Base-by-base conservation (phyloP, 2,329 filamentous ascomycete species). In the Verticillium longisporum region DNA sequence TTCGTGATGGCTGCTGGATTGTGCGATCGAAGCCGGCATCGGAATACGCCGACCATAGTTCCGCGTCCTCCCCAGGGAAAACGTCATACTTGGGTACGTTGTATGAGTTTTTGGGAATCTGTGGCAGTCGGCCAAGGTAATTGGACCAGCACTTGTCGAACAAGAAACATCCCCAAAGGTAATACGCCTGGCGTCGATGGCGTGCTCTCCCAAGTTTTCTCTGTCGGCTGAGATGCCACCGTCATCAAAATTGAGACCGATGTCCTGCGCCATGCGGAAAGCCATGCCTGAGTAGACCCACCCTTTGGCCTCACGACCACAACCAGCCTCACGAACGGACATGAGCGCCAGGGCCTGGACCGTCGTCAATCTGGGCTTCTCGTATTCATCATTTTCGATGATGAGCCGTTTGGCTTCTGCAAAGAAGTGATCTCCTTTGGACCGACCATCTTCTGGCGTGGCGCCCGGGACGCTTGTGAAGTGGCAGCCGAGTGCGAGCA, bases 71-170 rank as follows among this genome's bases (percentile, higher is more conserved):
- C 58, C 87, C 83, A 0, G 92, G 92, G 67, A 97, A 95, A 11
- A 97, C 91, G 62, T 97, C 93, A 66, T 92, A 90, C 72, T 94
- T 96, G 32, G 91, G 89, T 1, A 92, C 91, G 37, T 89, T 96
- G 68, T 92, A 90, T 7, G 90, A 90, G 34, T 87, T 86, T 53
- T 86, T 88, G 0, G 91, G 88, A 11, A 98, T 79, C 73, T 97
- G 94, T 11, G 95, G 94, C 64, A 97, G 81, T 54, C 95, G 88
- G 56, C 95, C 94, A 32, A 98, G 84, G 68, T 98, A 98, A 72
- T 97, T 98, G 57, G 93, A 97, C 93, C 94, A 98, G 73, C 92
- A 96, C 81, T 97, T 98, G 78, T 99, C 95, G 72, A 98, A 96
- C n/a, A 97, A 77, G 74, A 95, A 98, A 72, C 93, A 97, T 6